A percentile compares a stretch with the other conserved stretches of the same genome.
Conservation (phyloP, 108 stramenopile species). For the Pseudonitzschia delicatissima region DNA sequence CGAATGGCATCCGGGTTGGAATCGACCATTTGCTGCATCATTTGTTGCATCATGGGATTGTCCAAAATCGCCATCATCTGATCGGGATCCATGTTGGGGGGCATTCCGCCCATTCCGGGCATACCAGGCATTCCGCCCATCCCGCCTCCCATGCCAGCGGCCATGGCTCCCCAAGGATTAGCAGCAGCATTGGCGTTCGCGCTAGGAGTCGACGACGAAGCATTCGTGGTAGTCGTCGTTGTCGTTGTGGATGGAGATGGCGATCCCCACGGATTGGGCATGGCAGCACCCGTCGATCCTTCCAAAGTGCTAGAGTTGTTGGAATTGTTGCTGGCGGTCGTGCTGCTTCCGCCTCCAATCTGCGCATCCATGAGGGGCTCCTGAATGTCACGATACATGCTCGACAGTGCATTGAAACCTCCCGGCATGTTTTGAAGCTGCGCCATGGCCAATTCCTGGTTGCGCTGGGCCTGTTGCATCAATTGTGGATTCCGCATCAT, state of each 20-base stretch:
- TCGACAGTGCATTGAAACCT: slow-evolving; percentile 88
- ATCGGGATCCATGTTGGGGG: slow-evolving; percentile 19
- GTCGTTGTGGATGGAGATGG: neutral
- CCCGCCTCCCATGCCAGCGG: slow-evolving; percentile 16
- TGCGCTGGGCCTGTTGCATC: slow-evolving; percentile 83
- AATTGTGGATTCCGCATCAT: slow-evolving; percentile 92
- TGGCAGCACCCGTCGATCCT: slow-evolving; percentile 76
- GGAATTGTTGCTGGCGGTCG: neutral
- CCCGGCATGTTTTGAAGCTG: slow-evolving; percentile 94
- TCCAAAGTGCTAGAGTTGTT: slow-evolving; percentile 10
- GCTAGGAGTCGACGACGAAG: neutral
- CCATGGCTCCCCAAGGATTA: slow-evolving; percentile 57
- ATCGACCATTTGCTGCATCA: slow-evolving; percentile 63
- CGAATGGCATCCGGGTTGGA: slow-evolving; percentile 73
- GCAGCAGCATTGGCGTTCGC: slow-evolving; percentile 4
- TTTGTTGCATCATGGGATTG: slow-evolving; percentile 62
- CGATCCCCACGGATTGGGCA: slow-evolving; percentile 95
- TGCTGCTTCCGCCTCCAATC: slow-evolving; percentile 12
- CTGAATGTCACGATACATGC: slow-evolving; percentile 94
- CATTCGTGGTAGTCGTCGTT: slow-evolving; percentile 1
- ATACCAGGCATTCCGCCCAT: slow-evolving; percentile 1
- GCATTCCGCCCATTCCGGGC: neutral
- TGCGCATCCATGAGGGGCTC: slow-evolving; percentile 94
- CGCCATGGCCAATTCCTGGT: slow-evolving; percentile 94
- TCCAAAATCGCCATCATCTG: slow-evolving; percentile 67